Evolutionary conservation across 2,329 filamentous ascomycete genomes (phyloP).

Genomic region (Boeremia lycopersici): DNA sequence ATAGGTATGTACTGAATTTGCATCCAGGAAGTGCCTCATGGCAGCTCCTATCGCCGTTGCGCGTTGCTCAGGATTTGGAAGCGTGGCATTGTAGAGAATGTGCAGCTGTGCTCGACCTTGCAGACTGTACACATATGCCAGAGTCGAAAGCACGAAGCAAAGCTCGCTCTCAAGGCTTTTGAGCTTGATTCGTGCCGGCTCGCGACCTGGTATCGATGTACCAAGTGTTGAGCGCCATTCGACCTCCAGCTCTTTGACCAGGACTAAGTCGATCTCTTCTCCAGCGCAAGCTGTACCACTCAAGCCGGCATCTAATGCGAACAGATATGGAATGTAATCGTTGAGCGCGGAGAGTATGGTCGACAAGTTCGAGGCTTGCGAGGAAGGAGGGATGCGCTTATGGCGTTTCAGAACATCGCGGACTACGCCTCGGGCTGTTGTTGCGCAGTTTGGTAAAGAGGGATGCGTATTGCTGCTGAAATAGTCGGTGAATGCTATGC

Average conservation of each 20-base stretch:
- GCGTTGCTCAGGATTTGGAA: conserved; percentile 65
- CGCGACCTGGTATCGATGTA: conserved; percentile 62
- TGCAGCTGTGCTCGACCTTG: conserved; percentile 75
- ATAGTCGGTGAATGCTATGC: conserved; percentile 78
- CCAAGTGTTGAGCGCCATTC: conserved; percentile 85
- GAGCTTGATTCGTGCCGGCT: conserved; percentile 70
- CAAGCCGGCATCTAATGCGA: conserved; percentile 77
- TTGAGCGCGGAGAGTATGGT: conserved; percentile 72
- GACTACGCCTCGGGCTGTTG: conserved; percentile 82
- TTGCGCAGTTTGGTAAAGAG: conserved; percentile 80
- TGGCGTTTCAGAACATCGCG: conserved; percentile 85
- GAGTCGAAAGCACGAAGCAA: conserved; percentile 75
- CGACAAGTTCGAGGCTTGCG: conserved; percentile 73
- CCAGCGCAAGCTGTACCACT: conserved; percentile 59
- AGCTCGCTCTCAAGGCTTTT: conserved; percentile 82
- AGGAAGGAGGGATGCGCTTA: conserved; percentile 78
- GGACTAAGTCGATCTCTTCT: conserved; percentile 71
- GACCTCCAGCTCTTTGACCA: conserved; percentile 69
- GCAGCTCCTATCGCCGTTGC: conserved; percentile 72
- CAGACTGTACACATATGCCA: conserved; percentile 75
- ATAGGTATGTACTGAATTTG: conserved; percentile 78
- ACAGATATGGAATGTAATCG: conserved; percentile 81
- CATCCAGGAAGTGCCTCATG: conserved; percentile 77
- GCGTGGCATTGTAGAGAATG: conserved; percentile 70
- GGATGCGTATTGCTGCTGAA: conserved; percentile 84